Conservation (phyloP, 768 basidiomycete genomes). For the Zangia roseola region DNA sequence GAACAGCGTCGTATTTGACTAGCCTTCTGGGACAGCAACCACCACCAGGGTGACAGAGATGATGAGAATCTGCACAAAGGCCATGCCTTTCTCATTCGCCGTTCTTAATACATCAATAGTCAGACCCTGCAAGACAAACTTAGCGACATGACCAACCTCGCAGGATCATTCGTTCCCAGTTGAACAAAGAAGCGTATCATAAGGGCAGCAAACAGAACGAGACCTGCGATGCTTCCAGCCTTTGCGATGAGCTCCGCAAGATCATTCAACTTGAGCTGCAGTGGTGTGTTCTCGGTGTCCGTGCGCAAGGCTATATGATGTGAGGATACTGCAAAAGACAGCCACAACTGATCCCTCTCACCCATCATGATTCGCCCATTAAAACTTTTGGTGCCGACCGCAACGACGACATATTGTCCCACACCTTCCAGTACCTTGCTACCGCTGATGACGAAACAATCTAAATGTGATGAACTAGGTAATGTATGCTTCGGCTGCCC, state of each 20-base stretch:
- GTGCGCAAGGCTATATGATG: conserved; percentile 68
- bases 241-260: conserved; percentile 97
- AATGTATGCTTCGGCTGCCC: conserved; percentile 14
- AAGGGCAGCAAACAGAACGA: conserved; percentile 75
- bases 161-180: conserved; percentile 59
- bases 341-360: conserved; percentile 35
- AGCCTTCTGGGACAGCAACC: conserved; percentile 84
- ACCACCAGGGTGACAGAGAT: conserved; percentile 92
- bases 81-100: conserved; percentile 80
- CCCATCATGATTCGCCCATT: conserved; percentile 99
- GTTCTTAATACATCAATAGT: conserved; percentile 41
- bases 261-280: conserved; percentile 89
- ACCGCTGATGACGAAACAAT: conserved; percentile 91
- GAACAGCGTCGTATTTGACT: conserved; percentile 2
- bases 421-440: conserved; percentile 94
- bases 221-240: conserved; percentile 78
- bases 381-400: conserved; percentile 90
- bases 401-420: conserved; percentile 88
- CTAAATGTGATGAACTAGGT: conserved; percentile 53
- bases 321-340: neutral
- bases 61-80: conserved; percentile 90
- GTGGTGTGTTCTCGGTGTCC: conserved; percentile 85
- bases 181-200: conserved; percentile 97
- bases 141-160: conserved; percentile 40
- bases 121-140: neutral